Percentiles rank a stretch among this genome's conserved stretches.
Conservation (phyloP, 345 rosid genomes). For the Sisymbrium altissimum region DNA sequence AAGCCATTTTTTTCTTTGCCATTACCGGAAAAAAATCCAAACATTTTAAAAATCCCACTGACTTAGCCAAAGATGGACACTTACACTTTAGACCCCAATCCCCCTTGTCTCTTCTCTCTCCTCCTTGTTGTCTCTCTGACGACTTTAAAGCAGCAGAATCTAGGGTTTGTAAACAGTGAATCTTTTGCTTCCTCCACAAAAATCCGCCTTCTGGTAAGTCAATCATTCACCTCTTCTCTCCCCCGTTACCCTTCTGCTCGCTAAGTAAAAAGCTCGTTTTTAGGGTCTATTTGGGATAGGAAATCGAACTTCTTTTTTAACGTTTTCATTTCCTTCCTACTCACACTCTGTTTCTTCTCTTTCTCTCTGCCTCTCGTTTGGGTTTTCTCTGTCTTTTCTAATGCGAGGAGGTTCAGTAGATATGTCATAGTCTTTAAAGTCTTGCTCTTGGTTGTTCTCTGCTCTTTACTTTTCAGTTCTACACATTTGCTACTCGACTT, state of each 20-base stretch:
- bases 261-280: background rate
- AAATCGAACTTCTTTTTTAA: slow-evolving; percentile 1
- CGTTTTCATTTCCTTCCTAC: background rate
- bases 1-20: background rate
- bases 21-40: slow-evolving; percentile 18
- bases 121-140: slow-evolving; percentile 23
- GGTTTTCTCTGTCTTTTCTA: background rate
- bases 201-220: slow-evolving; percentile 32
- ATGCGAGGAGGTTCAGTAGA: slow-evolving; percentile 1
- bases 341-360: slow-evolving; percentile 23
- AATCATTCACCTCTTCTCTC: background rate
- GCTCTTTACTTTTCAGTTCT: background rate
- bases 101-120: slow-evolving; percentile 9
- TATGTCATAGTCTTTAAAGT: slow-evolving; percentile 1
- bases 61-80: slow-evolving; percentile 22
- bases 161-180: slow-evolving; percentile 41
- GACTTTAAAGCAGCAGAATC: slow-evolving; percentile 25
- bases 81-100: background rate
- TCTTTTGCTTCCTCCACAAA: slow-evolving; percentile 31
- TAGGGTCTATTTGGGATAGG: slow-evolving; percentile 1
- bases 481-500: background rate
- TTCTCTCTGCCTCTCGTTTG: slow-evolving; percentile 4
- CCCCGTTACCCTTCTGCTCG: background rate
- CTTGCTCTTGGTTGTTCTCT: slow-evolving; percentile 14
- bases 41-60: slow-evolving; percentile 21